Conservation (phyloP, 257 asterid species). For the Solanum verrucosum region DNA sequence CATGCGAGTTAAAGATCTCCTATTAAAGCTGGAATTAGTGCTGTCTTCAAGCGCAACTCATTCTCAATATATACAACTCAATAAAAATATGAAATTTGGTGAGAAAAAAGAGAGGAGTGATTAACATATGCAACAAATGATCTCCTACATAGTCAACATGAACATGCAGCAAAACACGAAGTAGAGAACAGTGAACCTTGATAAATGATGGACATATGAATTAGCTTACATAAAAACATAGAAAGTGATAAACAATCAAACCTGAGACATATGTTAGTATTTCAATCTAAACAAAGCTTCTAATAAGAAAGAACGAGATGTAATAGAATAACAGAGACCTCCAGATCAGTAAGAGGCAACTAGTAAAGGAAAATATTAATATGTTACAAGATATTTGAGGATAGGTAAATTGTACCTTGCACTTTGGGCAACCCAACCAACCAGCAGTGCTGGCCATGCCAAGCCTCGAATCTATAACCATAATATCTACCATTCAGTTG, state of each 20-base stretch:
- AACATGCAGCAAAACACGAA: background rate
- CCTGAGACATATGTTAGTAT: background rate
- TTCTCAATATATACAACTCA: background rate
- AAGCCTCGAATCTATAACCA: conserved; percentile 76
- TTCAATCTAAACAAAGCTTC: background rate
- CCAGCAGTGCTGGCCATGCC: conserved; percentile 89
- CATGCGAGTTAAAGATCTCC: too few species aligned
- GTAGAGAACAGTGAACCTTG: background rate
- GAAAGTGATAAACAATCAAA: background rate
- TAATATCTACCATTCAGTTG: conserved; percentile 1
- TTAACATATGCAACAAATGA: background rate
- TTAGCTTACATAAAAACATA: background rate
- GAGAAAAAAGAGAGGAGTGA: background rate
- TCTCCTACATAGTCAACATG: background rate
- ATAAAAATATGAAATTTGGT: background rate
- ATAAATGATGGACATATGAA: background rate
- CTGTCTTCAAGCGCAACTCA: background rate
- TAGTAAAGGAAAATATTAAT: background rate
- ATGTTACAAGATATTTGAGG: background rate
- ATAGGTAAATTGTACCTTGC: conserved; percentile 44
- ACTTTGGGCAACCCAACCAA: conserved; percentile 99
- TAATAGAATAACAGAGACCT: background rate
- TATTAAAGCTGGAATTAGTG: too few species aligned
- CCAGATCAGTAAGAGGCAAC: background rate
- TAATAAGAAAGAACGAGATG: background rate